Evolutionary conservation across 257 asterid species (phyloP).

Genomic region (Avicennia marina): DNA sequence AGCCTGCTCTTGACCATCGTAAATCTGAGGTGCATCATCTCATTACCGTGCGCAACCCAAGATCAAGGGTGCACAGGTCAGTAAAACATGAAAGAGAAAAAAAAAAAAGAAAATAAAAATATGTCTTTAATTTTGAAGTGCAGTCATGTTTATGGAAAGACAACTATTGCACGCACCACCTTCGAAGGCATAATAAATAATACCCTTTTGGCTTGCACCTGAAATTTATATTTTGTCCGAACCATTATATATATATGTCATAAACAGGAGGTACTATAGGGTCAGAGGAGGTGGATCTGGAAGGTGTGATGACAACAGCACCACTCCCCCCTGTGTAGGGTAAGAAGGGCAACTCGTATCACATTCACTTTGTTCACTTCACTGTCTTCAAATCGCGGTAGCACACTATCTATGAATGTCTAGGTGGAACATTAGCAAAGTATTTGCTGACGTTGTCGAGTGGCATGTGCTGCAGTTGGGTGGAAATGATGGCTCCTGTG

Average conservation of each 20-base stretch:
- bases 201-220: no score
- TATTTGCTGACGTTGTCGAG: background rate
- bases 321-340: constrained; percentile 96
- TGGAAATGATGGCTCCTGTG: constrained; percentile 8
- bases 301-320: constrained; percentile 62
- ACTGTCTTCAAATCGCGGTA: no score
- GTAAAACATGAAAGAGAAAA: background rate
- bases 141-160: no score
- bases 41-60: constrained; percentile 58
- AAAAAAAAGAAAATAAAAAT: background rate
- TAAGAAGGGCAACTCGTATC: no score
- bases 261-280: constrained; percentile 62
- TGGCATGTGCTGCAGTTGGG: background rate
- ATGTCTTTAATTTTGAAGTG: no score
- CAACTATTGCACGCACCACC: no score
- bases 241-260: no score
- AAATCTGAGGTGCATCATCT: constrained; percentile 77
- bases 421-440: background rate
- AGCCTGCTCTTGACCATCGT: constrained; percentile 75
- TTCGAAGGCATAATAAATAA: no score
- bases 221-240: background rate
- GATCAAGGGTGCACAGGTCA: constrained; percentile 81
- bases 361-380: background rate
- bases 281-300: constrained; percentile 33
- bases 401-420: background rate